Evolutionary conservation across 768 basidiomycete species (phyloP).

Genomic region (Lactarius tabidus): DNA sequence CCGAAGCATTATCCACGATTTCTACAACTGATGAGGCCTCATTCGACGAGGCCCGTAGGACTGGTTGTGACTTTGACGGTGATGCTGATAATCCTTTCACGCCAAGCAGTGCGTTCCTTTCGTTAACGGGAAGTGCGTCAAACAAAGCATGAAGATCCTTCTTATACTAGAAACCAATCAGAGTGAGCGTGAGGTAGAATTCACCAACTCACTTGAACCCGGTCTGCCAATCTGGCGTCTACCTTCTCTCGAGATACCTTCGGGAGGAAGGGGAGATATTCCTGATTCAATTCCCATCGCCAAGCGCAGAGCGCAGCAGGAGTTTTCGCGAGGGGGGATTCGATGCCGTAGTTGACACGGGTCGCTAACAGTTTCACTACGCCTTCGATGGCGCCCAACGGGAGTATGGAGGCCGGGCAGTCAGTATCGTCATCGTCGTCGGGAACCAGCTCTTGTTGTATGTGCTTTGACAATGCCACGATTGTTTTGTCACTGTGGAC

Average conservation of each 20-base stretch:
- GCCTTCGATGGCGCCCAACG: conserved; percentile 50
- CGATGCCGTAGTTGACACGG: conserved; percentile 80
- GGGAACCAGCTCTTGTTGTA: conserved; percentile 67
- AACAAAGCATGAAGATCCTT: conserved; percentile 52
- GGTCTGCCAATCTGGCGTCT: conserved; percentile 56
- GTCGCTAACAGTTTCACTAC: conserved; percentile 59
- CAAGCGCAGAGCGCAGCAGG: conserved; percentile 69
- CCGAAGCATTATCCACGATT: neutral
- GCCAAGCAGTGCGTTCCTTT: conserved; percentile 53
- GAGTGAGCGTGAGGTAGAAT: neutral
- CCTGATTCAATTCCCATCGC: conserved; percentile 80
- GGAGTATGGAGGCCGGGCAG: conserved; percentile 37
- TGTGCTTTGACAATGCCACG: conserved; percentile 56
- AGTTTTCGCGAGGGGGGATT: conserved; percentile 47
- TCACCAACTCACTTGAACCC: conserved; percentile 50
- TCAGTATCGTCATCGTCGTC: conserved; percentile 54
- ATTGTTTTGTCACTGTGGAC: conserved; percentile 66
- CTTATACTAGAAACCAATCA: conserved; percentile 47
- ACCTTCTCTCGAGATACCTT: conserved; percentile 61
- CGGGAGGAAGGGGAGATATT: conserved; percentile 59
- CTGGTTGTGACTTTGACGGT: conserved; percentile 14
- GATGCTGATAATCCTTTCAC: conserved; percentile 38
- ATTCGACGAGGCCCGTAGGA: conserved; percentile 19
- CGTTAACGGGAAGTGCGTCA: conserved; percentile 51
- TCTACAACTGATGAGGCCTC: neutral